A percentile compares a stretch with the other conserved stretches of the same genome.
Evolutionary conservation across 2,329 filamentous ascomycete species (phyloP).

Genomic region (Fusarium brachygibbosum): DNA sequence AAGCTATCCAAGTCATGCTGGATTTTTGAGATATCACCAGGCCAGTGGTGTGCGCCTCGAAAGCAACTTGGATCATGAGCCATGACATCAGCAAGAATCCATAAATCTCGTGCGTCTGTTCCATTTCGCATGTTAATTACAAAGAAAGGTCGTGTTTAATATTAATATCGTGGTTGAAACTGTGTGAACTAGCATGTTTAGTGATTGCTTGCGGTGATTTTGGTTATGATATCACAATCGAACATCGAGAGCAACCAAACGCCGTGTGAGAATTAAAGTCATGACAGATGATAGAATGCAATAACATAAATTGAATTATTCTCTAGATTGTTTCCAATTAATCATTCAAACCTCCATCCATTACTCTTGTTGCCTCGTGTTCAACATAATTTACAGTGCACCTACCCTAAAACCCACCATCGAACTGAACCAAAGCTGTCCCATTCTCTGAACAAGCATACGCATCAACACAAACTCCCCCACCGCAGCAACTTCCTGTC

Average conservation of each 20-base stretch:
- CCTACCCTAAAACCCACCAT: conserved; percentile 40
- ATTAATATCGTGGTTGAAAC: no score
- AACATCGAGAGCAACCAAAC: background rate
- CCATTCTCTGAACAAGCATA: conserved; percentile 55
- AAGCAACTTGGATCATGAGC: no score
- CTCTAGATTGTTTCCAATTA: no score
- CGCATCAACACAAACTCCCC: conserved; percentile 55
- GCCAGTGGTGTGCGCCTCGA: no score
- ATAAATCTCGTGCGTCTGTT: no score
- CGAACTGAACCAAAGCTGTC: conserved; percentile 47
- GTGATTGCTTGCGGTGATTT: background rate
- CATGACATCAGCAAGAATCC: no score
- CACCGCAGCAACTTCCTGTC: conserved; percentile 54
- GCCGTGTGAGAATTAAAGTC: no score
- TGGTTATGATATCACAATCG: background rate
- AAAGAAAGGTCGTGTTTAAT: no score
- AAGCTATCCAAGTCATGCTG: background rate
- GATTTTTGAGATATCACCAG: background rate
- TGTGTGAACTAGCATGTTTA: no score
- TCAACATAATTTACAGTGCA: background rate
- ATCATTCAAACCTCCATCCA: no score
- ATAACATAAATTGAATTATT: background rate
- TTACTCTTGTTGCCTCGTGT: background rate
- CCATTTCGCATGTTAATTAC: no score
- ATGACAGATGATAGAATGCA: background rate